These are phyloP conservation scores for Kandelia obovata DNA, from an alignment of 345 rosid species.

Conservation along the genomic window DNA sequence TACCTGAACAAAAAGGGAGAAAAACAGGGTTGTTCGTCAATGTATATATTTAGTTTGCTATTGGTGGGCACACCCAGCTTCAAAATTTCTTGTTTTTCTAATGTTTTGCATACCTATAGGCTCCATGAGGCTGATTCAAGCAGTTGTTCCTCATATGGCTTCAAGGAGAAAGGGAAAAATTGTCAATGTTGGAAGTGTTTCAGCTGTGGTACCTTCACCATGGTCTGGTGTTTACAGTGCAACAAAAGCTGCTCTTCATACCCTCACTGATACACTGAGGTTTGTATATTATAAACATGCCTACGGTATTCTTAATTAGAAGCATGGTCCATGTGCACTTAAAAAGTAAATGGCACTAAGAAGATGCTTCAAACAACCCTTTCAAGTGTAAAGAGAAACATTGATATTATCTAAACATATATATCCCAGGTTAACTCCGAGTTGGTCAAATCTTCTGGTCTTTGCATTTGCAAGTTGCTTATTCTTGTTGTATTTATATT, in stretches of 20 bases:
- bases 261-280: constrained; percentile 80
- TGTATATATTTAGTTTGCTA: neutral
- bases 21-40: no score
- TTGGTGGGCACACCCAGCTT: neutral
- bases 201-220: constrained; percentile 54
- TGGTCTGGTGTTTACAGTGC: constrained; percentile 83
- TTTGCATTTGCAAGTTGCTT: no score
- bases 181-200: constrained; percentile 69
- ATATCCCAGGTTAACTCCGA: no score
- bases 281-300: constrained; percentile 16
- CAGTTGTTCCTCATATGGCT: constrained; percentile 84
- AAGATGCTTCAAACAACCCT: no score
- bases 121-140: constrained; percentile 76
- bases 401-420: no score
- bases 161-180: constrained; percentile 65
- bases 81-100: neutral
- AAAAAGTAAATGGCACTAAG: neutral
- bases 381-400: no score
- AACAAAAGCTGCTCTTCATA: constrained; percentile 85
- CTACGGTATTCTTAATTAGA: neutral
- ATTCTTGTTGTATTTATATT: no score
- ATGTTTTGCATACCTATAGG: constrained; percentile 33
- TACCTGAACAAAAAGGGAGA: neutral
- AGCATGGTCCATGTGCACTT: neutral
- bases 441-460: no score